phyloP scores from a whole-genome alignment of 805 yeast species.

The Torulaspora franciscae region DNA sequence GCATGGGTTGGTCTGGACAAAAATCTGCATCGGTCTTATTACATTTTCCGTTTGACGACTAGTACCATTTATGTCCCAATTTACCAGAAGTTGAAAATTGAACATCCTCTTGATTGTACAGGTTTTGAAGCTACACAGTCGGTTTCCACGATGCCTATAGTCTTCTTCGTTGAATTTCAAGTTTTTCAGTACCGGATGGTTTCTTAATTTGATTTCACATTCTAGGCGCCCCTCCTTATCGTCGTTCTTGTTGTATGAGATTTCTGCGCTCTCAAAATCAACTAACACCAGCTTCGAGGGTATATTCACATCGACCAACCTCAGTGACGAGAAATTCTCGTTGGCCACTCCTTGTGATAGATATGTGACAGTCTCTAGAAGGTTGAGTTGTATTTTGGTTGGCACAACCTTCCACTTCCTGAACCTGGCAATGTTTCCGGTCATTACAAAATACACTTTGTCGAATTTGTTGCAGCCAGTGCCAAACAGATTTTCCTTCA shows the following conservation, averaged over 20 bases:
- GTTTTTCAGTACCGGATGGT: conserved; percentile 22
- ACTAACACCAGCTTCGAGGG: conserved; percentile 8
- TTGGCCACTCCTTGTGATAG: conserved; percentile 31
- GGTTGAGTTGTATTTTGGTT: conserved; percentile 23
- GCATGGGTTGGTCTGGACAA: conserved; percentile 15
- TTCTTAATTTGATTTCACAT: conserved; percentile 21
- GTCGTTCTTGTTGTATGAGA: background rate
- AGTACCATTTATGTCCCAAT: conserved; percentile 25
- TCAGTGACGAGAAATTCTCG: conserved; percentile 29
- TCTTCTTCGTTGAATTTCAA: conserved; percentile 32
- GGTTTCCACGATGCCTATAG: conserved; percentile 33
- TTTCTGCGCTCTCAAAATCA: conserved; percentile 6
- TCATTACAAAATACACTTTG: conserved; percentile 18
- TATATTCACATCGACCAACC: conserved; percentile 20
- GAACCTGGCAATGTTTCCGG: conserved; percentile 12
- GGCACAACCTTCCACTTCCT: conserved; percentile 15
- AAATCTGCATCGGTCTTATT: conserved; percentile 24
- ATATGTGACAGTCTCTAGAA: conserved; percentile 29
- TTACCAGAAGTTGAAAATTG: conserved; percentile 27
- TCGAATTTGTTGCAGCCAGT: conserved; percentile 27
- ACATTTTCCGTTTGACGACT: conserved; percentile 25
- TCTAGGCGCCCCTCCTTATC: conserved; percentile 15
- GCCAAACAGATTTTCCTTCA: conserved; percentile 27
- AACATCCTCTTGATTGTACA: conserved; percentile 30
- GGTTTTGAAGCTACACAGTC: conserved; percentile 30